Evolutionary conservation across 1,284 basidiomycete species (phyloP).

Genomic region (Heimioporus punctisporus): DNA sequence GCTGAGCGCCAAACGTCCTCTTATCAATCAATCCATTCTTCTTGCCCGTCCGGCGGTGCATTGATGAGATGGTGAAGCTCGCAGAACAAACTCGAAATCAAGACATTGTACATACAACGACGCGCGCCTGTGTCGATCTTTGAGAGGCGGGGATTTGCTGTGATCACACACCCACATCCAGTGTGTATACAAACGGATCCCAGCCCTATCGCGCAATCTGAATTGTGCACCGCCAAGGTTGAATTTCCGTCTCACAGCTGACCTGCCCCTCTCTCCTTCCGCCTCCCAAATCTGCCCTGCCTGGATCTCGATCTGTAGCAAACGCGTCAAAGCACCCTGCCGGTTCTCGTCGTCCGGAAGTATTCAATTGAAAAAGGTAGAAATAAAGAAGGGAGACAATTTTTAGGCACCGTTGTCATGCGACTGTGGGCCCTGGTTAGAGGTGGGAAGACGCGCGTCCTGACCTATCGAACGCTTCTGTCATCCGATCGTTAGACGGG

Average conservation of each 20-base stretch:
- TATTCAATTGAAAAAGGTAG: slow-evolving; percentile 1
- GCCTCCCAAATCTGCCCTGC: slow-evolving; percentile 5
- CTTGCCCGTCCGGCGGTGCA: background rate
- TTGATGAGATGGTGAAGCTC: slow-evolving; percentile 1
- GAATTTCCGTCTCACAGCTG: slow-evolving; percentile 6
- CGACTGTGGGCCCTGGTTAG: background rate
- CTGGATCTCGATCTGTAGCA: slow-evolving; percentile 16
- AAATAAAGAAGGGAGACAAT: background rate
- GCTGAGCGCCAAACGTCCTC: background rate
- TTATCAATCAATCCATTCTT: background rate
- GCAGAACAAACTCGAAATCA: background rate
- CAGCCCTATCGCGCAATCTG: background rate
- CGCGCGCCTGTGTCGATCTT: slow-evolving; percentile 6
- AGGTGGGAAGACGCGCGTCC: slow-evolving; percentile 10
- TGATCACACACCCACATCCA: background rate
- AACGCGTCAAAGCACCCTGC: slow-evolving; percentile 1
- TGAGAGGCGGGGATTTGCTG: background rate
- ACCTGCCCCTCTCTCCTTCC: background rate
- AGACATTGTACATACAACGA: background rate
- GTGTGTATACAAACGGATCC: background rate
- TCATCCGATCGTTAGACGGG: background rate
- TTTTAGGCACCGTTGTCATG: slow-evolving; percentile 21
- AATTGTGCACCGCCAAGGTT: slow-evolving; percentile 6
- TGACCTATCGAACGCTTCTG: background rate
- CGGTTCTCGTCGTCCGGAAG: slow-evolving; percentile 10